phyloP scores from a whole-genome alignment of 768 basidiomycete genomes.

The Boletellus sp. region DNA sequence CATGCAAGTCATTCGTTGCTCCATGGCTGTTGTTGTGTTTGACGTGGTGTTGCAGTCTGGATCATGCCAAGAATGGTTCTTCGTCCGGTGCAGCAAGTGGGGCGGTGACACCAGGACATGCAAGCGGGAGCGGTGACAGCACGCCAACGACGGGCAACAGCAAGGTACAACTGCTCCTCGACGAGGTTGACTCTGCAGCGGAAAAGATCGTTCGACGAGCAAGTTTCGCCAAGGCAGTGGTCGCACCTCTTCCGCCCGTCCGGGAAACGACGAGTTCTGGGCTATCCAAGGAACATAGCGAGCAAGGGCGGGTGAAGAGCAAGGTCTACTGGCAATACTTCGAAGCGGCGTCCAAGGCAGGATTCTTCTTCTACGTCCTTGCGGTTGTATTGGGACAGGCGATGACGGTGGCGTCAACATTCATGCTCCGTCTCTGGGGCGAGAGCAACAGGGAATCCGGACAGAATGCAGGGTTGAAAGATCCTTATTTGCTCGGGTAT shows the following conservation, averaged over 20 bases:
- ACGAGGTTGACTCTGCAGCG: conserved; percentile 27
- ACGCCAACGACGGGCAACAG: conserved; percentile 21
- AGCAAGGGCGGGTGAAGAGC: conserved; percentile 76
- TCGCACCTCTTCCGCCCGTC: conserved; percentile 41
- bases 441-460: conserved; percentile 67
- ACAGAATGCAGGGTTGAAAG: conserved; percentile 51
- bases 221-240: conserved; percentile 55
- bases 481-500: conserved; percentile 58
- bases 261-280: conserved; percentile 43
- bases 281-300: conserved; percentile 64
- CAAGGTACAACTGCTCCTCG: conserved; percentile 23
- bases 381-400: conserved; percentile 55
- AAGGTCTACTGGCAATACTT: conserved; percentile 78
- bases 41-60: conserved; percentile 30
- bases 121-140: conserved; percentile 16
- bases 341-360: conserved; percentile 69
- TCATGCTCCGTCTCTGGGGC: conserved; percentile 77
- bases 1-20: conserved; percentile 47
- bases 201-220: conserved; percentile 57
- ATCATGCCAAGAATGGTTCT: conserved; percentile 42
- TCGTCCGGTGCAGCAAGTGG: conserved; percentile 43
- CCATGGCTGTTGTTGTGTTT: not conserved
- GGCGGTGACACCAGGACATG: conserved; percentile 44
- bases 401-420: conserved; percentile 54
- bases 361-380: conserved; percentile 64